Evolutionary conservation across 73 alveolate species (phyloP).

Genomic region (Paramecium octaurelia): DNA sequence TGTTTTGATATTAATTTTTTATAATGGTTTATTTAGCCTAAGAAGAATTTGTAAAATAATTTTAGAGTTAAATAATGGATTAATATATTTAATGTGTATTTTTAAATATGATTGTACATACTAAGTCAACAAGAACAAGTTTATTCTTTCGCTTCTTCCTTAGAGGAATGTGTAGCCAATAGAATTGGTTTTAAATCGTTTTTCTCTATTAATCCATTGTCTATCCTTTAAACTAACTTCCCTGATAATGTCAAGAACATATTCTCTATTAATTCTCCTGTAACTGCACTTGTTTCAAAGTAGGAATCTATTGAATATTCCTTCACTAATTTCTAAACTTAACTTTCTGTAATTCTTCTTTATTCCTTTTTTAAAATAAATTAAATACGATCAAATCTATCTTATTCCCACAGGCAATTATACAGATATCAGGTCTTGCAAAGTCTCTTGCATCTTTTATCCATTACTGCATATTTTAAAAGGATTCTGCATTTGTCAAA

Average conservation of each 20-base stretch:
- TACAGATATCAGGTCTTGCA: constrained; percentile 73
- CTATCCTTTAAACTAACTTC: constrained; percentile 49
- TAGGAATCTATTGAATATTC: not conserved
- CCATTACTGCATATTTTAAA: constrained; percentile 73
- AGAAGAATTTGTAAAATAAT: not conserved
- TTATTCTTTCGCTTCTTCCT: constrained; percentile 4
- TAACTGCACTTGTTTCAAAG: constrained; percentile 74
- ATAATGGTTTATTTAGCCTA: not conserved
- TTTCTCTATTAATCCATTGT: constrained; percentile 44
- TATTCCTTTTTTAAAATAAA: not conserved
- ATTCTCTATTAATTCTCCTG: constrained; percentile 77
- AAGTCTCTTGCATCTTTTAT: constrained; percentile 80
- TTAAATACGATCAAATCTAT: constrained; percentile 63
- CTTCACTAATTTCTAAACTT: not conserved
- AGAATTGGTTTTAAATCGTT: constrained; percentile 21
- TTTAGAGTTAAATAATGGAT: not conserved
- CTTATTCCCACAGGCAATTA: constrained; percentile 81
- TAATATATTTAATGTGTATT: not conserved
- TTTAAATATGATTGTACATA: not conserved
- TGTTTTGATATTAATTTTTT: not conserved
- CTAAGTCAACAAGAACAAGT: not conserved
- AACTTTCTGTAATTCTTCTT: not conserved
- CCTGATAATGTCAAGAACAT: constrained; percentile 63
- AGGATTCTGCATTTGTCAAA: constrained; percentile 76
- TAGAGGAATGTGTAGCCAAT: not conserved